Evolutionary conservation across 176 grass and related monocot genomes (phyloP), one percentile per base, ranked within the genome.

Genomic region (Luzula sylvatica): DNA sequence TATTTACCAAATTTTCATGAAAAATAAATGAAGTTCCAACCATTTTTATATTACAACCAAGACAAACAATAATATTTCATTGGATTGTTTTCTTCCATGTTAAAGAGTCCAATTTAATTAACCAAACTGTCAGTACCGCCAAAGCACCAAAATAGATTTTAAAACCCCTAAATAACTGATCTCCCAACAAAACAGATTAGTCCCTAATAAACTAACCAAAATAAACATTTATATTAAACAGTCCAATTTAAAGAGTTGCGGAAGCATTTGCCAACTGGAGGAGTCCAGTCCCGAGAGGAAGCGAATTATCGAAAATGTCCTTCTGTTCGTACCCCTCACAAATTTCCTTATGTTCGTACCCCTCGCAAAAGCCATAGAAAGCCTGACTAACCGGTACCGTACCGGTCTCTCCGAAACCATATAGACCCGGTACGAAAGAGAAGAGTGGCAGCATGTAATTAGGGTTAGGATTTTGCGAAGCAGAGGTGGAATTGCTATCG

Each of bases 261-360:
- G 63, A 51, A 21, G 50, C 54, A 53, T 65, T 70, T 52, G 66
- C 53, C 19, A 78, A 67, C 4, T 72, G 76, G 67, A 92, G 39
- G 20, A 92, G 39, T 24, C 72, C 65, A 19, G 52, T 54, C 3
- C 24, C 61, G 15, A 71, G 20, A 3, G 66, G 64, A 22, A 74
- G 20, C 71, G 52, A 66, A 65, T 26, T 80, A 64, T 65, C 49
- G 26, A 52, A 65, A 42, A 59, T 65, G 26, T 56, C 27, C 69
- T 78, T 92, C 55, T 78, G 65, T 62, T 52, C 68, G 50, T 69
- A 16, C 35, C 50, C 73, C 0, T 35, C 43, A 29, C 47, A 47
- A 65, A n/a, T n/a, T n/a, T n/a, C n/a, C n/a, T n/a, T n/a, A n/a
- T n/a, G n/a, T 60, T 50, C 67, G 47, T 67, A n/a, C 29, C 48